phyloP scores from a whole-genome alignment of 768 basidiomycete genomes.

The Rhizopogon rudus region DNA sequence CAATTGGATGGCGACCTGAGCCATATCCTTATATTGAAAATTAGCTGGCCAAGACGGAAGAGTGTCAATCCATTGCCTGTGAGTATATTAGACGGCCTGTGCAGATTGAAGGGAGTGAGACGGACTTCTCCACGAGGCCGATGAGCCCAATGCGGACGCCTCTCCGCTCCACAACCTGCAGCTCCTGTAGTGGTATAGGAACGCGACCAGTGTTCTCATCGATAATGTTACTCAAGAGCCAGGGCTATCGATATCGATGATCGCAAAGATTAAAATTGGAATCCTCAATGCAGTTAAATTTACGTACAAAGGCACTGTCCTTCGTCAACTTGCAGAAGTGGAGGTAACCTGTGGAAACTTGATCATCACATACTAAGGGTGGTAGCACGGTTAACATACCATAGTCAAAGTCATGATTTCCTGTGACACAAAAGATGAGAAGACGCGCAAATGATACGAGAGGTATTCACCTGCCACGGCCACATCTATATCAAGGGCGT shows the following conservation, averaged over 20 bases:
- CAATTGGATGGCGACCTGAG: slow-evolving; percentile 61
- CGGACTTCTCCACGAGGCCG: slow-evolving; percentile 82
- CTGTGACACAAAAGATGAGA: slow-evolving; percentile 28
- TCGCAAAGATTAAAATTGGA: not conserved
- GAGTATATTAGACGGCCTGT: not conserved
- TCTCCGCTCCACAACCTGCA: slow-evolving; percentile 59
- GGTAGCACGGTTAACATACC: slow-evolving; percentile 34
- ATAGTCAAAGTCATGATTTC: slow-evolving; percentile 93
- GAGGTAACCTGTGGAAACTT: slow-evolving; percentile 45
- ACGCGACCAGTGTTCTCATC: slow-evolving; percentile 58
- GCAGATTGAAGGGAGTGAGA: not conserved
- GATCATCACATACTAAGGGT: not conserved
- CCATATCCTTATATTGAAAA: slow-evolving; percentile 77
- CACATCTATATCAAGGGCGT: slow-evolving; percentile 70
- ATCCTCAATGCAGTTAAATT: not conserved
- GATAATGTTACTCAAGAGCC: slow-evolving; percentile 86
- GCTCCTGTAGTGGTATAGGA: slow-evolving; percentile 60
- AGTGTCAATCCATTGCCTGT: slow-evolving; percentile 85
- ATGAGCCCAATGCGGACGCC: slow-evolving; percentile 76
- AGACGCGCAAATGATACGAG: not conserved
- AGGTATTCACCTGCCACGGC: slow-evolving; percentile 64
- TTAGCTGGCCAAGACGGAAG: slow-evolving; percentile 81
- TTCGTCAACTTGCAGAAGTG: slow-evolving; percentile 63
- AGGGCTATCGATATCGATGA: slow-evolving; percentile 48
- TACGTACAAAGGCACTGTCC: slow-evolving; percentile 69